These are phyloP conservation scores for Penicillium brasilianum DNA, from an alignment of 2,329 filamentous ascomycete genomes.

Conservation along the genomic window DNA sequence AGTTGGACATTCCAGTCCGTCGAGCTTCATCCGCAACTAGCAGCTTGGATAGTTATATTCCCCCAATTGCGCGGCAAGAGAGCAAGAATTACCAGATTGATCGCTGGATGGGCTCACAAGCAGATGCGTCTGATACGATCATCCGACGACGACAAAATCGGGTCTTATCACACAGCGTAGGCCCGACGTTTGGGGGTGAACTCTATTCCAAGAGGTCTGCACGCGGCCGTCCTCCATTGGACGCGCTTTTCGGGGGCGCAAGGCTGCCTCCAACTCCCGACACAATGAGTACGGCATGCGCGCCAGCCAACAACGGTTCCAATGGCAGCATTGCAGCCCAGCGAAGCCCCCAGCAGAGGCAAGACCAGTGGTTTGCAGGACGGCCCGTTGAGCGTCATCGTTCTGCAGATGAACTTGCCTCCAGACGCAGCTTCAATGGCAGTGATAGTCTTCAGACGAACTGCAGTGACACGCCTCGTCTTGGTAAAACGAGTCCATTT, in stretches of 20 bases:
- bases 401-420: slow-evolving; percentile 43
- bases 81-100: slow-evolving; percentile 36
- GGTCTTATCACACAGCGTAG: slow-evolving; percentile 26
- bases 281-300: slow-evolving; percentile 49
- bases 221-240: slow-evolving; percentile 35
- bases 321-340: slow-evolving; percentile 42
- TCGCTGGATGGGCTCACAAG: slow-evolving; percentile 39
- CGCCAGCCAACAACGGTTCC: slow-evolving; percentile 38
- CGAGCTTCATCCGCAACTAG: slow-evolving; percentile 21
- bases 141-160: slow-evolving; percentile 27
- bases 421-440: slow-evolving; percentile 27
- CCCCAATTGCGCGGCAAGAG: slow-evolving; percentile 23
- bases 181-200: slow-evolving; percentile 31
- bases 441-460: slow-evolving; percentile 39
- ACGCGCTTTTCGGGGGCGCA: slow-evolving; percentile 41
- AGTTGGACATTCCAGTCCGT: slow-evolving; percentile 38
- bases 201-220: slow-evolving; percentile 31
- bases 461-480: slow-evolving; percentile 38
- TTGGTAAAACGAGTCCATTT: slow-evolving; percentile 28
- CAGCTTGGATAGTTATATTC: slow-evolving; percentile 25
- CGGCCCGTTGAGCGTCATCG: slow-evolving; percentile 36
- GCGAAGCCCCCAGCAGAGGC: slow-evolving; percentile 27
- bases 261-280: slow-evolving; percentile 50
- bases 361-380: slow-evolving; percentile 31
- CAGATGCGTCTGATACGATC: slow-evolving; percentile 25